phyloP scores from a whole-genome alignment of 2,329 filamentous ascomycete genomes.

The Talaromyces atroroseus region DNA sequence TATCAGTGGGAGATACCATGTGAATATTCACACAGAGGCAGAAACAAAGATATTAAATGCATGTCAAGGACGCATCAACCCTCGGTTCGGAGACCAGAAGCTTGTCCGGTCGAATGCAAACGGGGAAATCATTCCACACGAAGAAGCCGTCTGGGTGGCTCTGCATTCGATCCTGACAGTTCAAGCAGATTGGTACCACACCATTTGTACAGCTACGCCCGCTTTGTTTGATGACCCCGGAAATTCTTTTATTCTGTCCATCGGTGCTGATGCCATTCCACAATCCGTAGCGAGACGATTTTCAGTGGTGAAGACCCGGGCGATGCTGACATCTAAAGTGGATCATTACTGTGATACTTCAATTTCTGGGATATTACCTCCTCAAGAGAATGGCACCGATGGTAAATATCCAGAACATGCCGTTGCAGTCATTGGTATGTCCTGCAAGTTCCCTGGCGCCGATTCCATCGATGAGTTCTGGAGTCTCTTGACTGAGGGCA shows the following conservation, averaged over 20 bases:
- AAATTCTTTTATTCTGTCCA: not conserved
- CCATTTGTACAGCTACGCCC: slow-evolving; percentile 19
- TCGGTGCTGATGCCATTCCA: not conserved
- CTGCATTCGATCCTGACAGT: slow-evolving; percentile 30
- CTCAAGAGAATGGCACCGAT: not conserved
- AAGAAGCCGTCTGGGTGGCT: slow-evolving; percentile 13
- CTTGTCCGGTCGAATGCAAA: not conserved
- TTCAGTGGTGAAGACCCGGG: too few relatives aligned
- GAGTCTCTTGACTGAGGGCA: slow-evolving; percentile 27
- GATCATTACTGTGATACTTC: too few relatives aligned
- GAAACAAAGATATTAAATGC: too few relatives aligned
- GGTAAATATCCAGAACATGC: slow-evolving; percentile 14
- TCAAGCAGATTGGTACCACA: slow-evolving; percentile 30
- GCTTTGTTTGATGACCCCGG: not conserved
- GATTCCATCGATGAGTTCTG: slow-evolving; percentile 26
- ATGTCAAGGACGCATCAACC: too few relatives aligned
- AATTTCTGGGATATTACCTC: not conserved
- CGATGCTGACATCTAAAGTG: too few relatives aligned
- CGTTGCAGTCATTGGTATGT: slow-evolving; percentile 73
- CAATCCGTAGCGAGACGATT: not conserved
- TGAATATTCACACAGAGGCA: too few relatives aligned
- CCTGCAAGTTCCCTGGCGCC: slow-evolving; percentile 67
- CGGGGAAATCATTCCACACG: not conserved
- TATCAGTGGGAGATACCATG: too few relatives aligned
- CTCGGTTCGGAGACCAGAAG: too few relatives aligned